Evolutionary conservation across 352 stramenopile species (phyloP).

Genomic region (Pilasporangium apinafurcum): DNA sequence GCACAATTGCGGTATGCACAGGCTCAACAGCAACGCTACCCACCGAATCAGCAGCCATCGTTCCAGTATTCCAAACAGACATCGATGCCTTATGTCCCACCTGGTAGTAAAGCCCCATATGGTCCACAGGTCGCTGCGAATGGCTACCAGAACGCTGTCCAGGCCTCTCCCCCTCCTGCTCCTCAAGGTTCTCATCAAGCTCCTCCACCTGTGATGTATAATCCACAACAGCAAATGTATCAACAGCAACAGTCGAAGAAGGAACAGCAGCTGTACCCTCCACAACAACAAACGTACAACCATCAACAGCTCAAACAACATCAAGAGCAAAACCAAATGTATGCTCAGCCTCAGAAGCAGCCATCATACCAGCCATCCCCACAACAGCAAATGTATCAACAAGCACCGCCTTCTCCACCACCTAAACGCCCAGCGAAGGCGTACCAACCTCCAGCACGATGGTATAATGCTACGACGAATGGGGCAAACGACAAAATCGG

Average conservation of each 20-base stretch:
- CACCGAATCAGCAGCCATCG: constrained; percentile 7
- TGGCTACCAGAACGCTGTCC: constrained; percentile 34
- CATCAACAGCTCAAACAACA: constrained; percentile 7
- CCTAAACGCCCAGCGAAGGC: not conserved
- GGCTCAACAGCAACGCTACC: constrained; percentile 30
- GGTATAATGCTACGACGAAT: constrained; percentile 6
- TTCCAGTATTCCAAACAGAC: constrained; percentile 26
- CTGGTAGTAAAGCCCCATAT: constrained; percentile 14
- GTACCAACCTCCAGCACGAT: not conserved
- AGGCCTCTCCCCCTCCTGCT: constrained; percentile 8
- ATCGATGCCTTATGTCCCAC: constrained; percentile 3
- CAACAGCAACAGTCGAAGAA: not conserved
- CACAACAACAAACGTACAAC: constrained; percentile 4
- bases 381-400: constrained; percentile 3
- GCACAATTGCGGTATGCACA: constrained; percentile 45
- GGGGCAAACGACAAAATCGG: not conserved
- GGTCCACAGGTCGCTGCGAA: constrained; percentile 33
- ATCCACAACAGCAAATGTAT: constrained; percentile 5
- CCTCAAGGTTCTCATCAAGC: too few relatives aligned
- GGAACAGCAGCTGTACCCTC: constrained; percentile 7
- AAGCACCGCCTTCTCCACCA: constrained; percentile 7
- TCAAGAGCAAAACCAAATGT: constrained; percentile 19
- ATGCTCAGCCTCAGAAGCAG: constrained; percentile 6
- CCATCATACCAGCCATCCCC: constrained; percentile 3
- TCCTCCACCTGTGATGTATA: too few relatives aligned